Evolutionary conservation across 192 early-diverging fungal species (phyloP).

Genomic region (Gigaspora rosea): DNA sequence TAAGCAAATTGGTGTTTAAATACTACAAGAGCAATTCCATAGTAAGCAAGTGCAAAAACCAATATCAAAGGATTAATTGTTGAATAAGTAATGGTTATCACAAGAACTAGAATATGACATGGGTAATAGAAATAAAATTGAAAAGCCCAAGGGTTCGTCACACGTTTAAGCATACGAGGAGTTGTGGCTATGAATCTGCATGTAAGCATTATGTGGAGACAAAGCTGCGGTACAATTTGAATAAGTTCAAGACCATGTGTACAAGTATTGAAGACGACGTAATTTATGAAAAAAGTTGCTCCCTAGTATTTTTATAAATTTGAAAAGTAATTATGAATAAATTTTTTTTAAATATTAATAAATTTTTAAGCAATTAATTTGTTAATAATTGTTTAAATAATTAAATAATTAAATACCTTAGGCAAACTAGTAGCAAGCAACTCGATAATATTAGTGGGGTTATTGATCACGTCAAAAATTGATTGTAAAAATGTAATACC

Average conservation of each 20-base stretch:
- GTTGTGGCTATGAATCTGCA: slow-evolving; percentile 50
- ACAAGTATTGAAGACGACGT: slow-evolving; percentile 60
- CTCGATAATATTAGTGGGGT: slow-evolving; percentile 54
- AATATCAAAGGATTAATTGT: slow-evolving; percentile 62
- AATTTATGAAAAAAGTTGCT: slow-evolving; percentile 64
- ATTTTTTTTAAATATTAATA: too few species aligned
- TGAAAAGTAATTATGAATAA: too few species aligned
- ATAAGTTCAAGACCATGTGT: slow-evolving; percentile 60
- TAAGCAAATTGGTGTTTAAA: slow-evolving; percentile 67
- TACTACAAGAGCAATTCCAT: slow-evolving; percentile 51
- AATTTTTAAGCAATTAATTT: background rate
- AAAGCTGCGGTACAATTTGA: slow-evolving; percentile 58
- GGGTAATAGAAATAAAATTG: slow-evolving; percentile 67
- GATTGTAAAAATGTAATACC: slow-evolving; percentile 57
- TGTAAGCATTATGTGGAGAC: slow-evolving; percentile 53
- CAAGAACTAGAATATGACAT: slow-evolving; percentile 60
- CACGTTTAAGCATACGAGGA: slow-evolving; percentile 52
- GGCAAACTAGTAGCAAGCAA: slow-evolving; percentile 53
- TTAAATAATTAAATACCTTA: slow-evolving; percentile 9
- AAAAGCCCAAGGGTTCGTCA: slow-evolving; percentile 55
- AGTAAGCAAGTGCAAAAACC: slow-evolving; percentile 55
- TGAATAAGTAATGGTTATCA: slow-evolving; percentile 62
- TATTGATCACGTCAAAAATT: slow-evolving; percentile 48
- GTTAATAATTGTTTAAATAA: background rate
- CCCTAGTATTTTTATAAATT: slow-evolving; percentile 37